These are phyloP conservation scores for Symbiodinium pilosum DNA, from an alignment of 73 alveolate genomes.

Conservation along the genomic window DNA sequence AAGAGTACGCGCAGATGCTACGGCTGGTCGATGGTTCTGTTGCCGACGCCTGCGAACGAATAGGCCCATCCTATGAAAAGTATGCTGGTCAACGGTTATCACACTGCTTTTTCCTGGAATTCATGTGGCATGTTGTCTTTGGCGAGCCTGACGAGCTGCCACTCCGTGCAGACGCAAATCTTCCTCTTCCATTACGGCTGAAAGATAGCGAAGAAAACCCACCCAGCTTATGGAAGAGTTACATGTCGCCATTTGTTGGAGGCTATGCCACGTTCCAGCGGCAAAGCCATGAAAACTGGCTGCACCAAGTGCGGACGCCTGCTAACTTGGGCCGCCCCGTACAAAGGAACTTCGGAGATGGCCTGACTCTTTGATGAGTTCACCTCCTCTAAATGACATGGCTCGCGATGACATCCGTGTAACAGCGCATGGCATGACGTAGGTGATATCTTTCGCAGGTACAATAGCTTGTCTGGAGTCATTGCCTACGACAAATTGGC, in stretches of 20 bases:
- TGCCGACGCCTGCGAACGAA: slow-evolving; percentile 62
- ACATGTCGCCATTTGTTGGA: slow-evolving; percentile 18
- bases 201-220: slow-evolving; percentile 67
- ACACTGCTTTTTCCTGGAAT: slow-evolving; percentile 86
- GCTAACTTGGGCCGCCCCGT: slow-evolving; percentile 40
- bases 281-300: slow-evolving; percentile 42
- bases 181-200: slow-evolving; percentile 49
- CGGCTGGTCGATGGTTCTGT: slow-evolving; percentile 85
- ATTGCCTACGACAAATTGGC: no score
- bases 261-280: slow-evolving; percentile 41
- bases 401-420: no score
- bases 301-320: background rate
- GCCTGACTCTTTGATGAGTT: background rate
- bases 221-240: slow-evolving; percentile 59
- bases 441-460: background rate
- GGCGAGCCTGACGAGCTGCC: slow-evolving; percentile 74
- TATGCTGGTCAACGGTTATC: slow-evolving; percentile 85
- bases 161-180: slow-evolving; percentile 56
- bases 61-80: slow-evolving; percentile 77
- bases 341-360: slow-evolving; percentile 68
- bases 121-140: slow-evolving; percentile 93
- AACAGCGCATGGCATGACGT: no score
- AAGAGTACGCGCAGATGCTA: slow-evolving; percentile 43
- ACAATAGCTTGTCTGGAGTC: background rate
- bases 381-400: no score